phyloP scores from a whole-genome alignment of 2,329 filamentous ascomycete genomes.

The Aphanocladium album region DNA sequence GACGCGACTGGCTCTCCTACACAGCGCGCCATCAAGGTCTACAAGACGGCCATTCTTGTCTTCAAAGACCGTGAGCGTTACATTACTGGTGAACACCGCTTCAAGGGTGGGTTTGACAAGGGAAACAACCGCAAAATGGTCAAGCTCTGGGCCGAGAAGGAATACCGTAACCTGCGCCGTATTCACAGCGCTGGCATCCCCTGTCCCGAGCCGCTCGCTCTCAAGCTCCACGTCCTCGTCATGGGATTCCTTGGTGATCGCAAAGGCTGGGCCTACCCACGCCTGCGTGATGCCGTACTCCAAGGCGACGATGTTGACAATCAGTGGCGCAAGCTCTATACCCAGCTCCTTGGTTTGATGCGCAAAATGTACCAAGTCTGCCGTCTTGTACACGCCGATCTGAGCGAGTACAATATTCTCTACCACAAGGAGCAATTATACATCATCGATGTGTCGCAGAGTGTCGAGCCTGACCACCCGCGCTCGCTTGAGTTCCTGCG shows the following conservation, averaged over 20 bases:
- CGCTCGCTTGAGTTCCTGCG: slow-evolving; percentile 87
- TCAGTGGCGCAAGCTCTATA: slow-evolving; percentile 74
- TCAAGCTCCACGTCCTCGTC: slow-evolving; percentile 90
- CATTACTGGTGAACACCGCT: slow-evolving; percentile 89
- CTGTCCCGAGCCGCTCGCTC: slow-evolving; percentile 80
- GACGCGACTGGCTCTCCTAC: slow-evolving; percentile 48
- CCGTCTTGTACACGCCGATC: slow-evolving; percentile 86
- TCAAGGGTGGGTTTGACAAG: slow-evolving; percentile 88
- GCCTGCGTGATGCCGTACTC: slow-evolving; percentile 81
- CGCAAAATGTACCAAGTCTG: slow-evolving; percentile 89
- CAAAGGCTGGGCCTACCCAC: slow-evolving; percentile 81
- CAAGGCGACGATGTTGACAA: slow-evolving; percentile 60
- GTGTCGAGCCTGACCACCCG: slow-evolving; percentile 94
- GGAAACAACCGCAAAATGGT: slow-evolving; percentile 96
- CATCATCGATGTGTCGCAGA: slow-evolving; percentile 97
- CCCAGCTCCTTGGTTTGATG: slow-evolving; percentile 84
- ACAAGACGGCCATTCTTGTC: slow-evolving; percentile 95
- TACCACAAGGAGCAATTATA: slow-evolving; percentile 79
- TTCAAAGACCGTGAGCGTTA: slow-evolving; percentile 98
- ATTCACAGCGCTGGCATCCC: slow-evolving; percentile 81
- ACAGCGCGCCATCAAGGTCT: slow-evolving; percentile 93
- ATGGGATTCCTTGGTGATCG: slow-evolving; percentile 90
- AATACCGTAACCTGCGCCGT: slow-evolving; percentile 87
- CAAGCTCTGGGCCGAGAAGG: slow-evolving; percentile 97
- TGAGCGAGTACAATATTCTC: slow-evolving; percentile 97